Conservation (phyloP, 306 rosid species). For the Sicyos edulis region DNA sequence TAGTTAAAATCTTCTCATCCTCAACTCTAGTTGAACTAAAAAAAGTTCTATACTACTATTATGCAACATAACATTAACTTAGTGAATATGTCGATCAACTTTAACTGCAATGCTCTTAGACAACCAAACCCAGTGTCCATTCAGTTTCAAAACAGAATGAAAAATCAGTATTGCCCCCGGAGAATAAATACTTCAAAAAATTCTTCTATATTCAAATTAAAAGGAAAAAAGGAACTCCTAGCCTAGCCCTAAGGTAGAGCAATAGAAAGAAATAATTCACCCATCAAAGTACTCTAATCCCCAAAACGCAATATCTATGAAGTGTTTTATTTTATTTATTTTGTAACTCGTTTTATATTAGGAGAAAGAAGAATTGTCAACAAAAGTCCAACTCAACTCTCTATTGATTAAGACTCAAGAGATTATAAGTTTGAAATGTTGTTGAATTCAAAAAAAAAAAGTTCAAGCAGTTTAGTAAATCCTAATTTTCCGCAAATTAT, state of each 20-base stretch:
- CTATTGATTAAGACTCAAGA: too few species aligned
- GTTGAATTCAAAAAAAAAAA: too few species aligned
- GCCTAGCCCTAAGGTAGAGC: background rate
- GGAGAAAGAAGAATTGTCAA: background rate
- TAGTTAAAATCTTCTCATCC: too few species aligned
- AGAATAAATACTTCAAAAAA: background rate
- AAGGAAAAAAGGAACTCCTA: background rate
- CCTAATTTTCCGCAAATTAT: background rate
- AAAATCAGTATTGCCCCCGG: background rate
- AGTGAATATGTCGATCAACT: background rate
- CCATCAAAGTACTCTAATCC: background rate
- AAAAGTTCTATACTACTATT: too few species aligned
- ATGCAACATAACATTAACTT: background rate
- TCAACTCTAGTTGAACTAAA: too few species aligned
- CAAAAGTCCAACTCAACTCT: too few species aligned
- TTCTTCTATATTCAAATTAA: background rate
- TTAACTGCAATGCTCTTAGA: background rate
- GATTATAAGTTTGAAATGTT: too few species aligned
- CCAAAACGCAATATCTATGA: background rate
- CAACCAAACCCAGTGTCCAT: background rate
- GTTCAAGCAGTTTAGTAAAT: constrained; percentile 1
- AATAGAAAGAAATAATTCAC: background rate
- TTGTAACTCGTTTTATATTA: background rate
- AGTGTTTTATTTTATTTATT: background rate
- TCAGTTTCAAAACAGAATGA: background rate